phyloP scores from a whole-genome alignment of 495 filamentous ascomycete genomes.

The Tuber magnatum region DNA sequence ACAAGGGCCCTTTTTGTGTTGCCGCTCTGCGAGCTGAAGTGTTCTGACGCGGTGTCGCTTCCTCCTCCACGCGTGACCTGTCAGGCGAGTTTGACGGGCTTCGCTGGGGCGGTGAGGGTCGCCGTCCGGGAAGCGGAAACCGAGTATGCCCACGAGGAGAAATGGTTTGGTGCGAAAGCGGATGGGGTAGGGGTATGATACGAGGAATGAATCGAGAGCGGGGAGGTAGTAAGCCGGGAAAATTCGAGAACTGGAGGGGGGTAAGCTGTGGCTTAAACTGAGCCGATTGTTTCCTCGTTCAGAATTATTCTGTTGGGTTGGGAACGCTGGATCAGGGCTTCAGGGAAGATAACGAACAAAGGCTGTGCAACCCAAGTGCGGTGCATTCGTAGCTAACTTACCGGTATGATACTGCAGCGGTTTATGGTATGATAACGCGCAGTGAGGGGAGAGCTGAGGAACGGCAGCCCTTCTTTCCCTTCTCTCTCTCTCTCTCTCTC shows the following conservation, averaged over 20 bases:
- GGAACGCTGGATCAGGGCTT: not conserved
- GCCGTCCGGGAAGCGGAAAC: conserved; percentile 16
- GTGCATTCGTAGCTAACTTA: not conserved
- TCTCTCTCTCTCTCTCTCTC: not conserved
- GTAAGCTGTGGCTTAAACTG: not conserved
- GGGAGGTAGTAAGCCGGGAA: not conserved
- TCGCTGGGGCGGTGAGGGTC: conserved; percentile 22
- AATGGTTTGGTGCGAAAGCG: not conserved
- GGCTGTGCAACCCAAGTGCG: not conserved
- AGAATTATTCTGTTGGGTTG: not conserved
- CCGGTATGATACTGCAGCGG: too few species aligned
- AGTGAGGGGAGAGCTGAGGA: not conserved
- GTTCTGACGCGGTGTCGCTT: conserved; percentile 15
- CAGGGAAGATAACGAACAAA: not conserved
- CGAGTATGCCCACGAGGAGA: conserved; percentile 21
- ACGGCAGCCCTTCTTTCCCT: not conserved
- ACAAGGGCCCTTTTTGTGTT: conserved; percentile 14
- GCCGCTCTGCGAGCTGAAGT: not conserved
- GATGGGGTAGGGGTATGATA: not conserved
- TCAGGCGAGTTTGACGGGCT: conserved; percentile 25
- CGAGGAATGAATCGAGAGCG: not conserved
- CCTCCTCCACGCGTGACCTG: conserved; percentile 20
- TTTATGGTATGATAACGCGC: conserved; percentile 1
- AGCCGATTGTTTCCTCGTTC: not conserved
- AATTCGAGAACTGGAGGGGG: not conserved